Evolutionary conservation across 108 stramenopile genomes (phyloP).

Genomic region (Conticribra weissflogii): DNA sequence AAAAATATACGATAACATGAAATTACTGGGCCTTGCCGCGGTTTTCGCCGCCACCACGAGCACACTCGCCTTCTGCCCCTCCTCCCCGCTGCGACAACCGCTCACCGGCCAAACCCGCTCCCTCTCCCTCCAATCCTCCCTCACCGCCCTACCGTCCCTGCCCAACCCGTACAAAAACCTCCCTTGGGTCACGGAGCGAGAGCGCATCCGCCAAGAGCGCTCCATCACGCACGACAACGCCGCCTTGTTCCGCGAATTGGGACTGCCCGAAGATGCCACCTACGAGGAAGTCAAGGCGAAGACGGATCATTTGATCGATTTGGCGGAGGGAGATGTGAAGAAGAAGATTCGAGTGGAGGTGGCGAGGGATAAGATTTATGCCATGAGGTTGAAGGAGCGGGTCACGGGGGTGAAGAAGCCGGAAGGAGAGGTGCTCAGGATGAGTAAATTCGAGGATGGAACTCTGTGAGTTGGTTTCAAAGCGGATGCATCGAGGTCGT

Average conservation of each 20-base stretch:
- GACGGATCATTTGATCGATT: constrained; percentile 61
- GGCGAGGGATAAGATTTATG: constrained; percentile 85
- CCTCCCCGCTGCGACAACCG: too few species aligned
- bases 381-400: constrained; percentile 80
- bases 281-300: constrained; percentile 83
- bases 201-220: constrained; percentile 57
- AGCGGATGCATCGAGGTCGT: neutral
- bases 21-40: too few species aligned
- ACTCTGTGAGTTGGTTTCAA: constrained; percentile 23
- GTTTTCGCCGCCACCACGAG: too few species aligned
- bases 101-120: too few species aligned
- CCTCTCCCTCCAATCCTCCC: constrained; percentile 1
- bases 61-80: too few species aligned
- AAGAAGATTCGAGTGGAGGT: constrained; percentile 76
- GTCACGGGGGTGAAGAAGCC: constrained; percentile 59
- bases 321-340: constrained; percentile 62
- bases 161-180: constrained; percentile 78
- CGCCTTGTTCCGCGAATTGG: constrained; percentile 77
- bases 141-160: constrained; percentile 17
- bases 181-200: constrained; percentile 75
- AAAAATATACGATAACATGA: too few species aligned
- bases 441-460: constrained; percentile 48
- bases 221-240: constrained; percentile 64
- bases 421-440: constrained; percentile 61
- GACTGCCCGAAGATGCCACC: constrained; percentile 80